phyloP scores from a whole-genome alignment of 768 basidiomycete genomes.

The Termitomyces sp. region DNA sequence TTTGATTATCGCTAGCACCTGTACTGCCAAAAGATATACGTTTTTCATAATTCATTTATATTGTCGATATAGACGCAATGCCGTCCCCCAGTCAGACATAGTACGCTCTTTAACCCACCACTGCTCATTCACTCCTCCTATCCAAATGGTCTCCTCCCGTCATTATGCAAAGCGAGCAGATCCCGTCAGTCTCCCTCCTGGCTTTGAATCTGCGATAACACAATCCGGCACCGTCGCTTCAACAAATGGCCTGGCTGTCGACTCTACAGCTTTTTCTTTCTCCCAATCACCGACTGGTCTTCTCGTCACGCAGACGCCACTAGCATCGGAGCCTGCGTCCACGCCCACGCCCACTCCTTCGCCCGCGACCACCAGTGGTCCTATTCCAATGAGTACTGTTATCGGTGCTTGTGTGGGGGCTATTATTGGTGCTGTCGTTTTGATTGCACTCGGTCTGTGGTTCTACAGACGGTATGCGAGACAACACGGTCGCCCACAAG shows the following conservation, averaged over 20 bases:
- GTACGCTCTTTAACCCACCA: constrained; percentile 13
- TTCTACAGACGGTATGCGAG: constrained; percentile 45
- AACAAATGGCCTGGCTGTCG: constrained; percentile 12
- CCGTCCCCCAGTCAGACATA: no score
- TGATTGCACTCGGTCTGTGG: constrained; percentile 48
- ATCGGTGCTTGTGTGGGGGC: constrained; percentile 60
- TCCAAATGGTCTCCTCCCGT: constrained; percentile 10
- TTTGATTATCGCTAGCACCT: constrained; percentile 14
- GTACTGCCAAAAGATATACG: constrained; percentile 1
- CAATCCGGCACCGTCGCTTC: not conserved
- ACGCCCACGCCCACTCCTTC: constrained; percentile 8
- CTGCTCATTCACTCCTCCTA: constrained; percentile 8
- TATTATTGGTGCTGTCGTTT: constrained; percentile 43
- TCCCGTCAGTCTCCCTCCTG: constrained; percentile 7
- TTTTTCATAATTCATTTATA: not conserved
- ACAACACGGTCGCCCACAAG: constrained; percentile 17
- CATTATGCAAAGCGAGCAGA: constrained; percentile 10
- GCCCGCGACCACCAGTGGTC: constrained; percentile 18
- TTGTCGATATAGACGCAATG: not conserved
- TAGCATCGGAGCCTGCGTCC: no score
- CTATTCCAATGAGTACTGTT: constrained; percentile 46
- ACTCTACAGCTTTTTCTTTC: constrained; percentile 1
- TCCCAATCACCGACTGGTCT: not conserved
- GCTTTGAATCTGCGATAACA: constrained; percentile 12
- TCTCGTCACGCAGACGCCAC: no score